Percentiles rank a stretch among this genome's conserved stretches.
These are phyloP conservation scores for Ophiosphaerella narmari DNA, from an alignment of 2,329 filamentous ascomycete genomes.

Conservation along the genomic window DNA sequence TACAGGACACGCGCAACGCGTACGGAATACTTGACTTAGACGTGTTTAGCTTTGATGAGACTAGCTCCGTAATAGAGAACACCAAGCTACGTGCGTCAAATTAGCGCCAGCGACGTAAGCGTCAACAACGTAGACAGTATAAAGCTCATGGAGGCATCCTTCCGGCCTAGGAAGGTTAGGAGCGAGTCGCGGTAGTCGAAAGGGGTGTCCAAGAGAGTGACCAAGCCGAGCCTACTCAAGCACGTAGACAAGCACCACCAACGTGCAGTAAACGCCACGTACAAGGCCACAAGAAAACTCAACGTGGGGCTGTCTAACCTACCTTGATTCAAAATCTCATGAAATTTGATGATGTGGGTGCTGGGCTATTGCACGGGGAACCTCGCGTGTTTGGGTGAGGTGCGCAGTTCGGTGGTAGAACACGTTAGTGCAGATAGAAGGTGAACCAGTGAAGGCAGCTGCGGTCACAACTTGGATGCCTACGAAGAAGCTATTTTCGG, in stretches of 20 bases:
- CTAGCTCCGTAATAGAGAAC: too few species aligned
- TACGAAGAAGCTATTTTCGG: too few species aligned
- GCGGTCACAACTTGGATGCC: too few species aligned
- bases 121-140: conserved; percentile 9
- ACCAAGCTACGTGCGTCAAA: too few species aligned
- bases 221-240: not conserved
- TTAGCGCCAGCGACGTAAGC: not conserved
- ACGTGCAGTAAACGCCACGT: conserved; percentile 9
- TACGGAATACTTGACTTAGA: too few species aligned
- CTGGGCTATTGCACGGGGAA: conserved; percentile 1
- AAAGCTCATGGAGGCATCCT: conserved; percentile 10
- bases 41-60: too few species aligned
- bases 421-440: too few species aligned
- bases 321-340: not conserved
- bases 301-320: conserved; percentile 5
- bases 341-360: conserved; percentile 4
- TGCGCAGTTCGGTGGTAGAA: too few species aligned
- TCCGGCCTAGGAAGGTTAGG: not conserved
- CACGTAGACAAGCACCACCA: conserved; percentile 8
- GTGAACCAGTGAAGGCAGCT: too few species aligned
- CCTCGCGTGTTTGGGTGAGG: conserved; percentile 4
- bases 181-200: conserved; percentile 1
- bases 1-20: too few species aligned
- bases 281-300: conserved; percentile 8
- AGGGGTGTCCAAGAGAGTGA: not conserved